Base-by-base conservation (phyloP, 2,329 filamentous ascomycete species). In the Colletotrichum eremochloae region DNA sequence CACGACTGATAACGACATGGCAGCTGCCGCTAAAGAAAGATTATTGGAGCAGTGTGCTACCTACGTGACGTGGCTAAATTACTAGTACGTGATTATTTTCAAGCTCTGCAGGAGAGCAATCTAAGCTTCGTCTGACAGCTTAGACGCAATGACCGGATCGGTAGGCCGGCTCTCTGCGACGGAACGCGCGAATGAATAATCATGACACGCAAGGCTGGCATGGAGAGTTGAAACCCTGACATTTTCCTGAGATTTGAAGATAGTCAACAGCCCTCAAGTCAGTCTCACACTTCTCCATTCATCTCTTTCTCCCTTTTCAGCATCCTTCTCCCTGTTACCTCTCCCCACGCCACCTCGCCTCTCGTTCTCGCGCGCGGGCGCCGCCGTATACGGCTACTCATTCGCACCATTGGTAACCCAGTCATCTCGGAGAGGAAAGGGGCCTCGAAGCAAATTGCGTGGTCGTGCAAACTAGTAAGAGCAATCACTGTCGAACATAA, bases 391-490 rank as follows among this genome's bases (percentile, higher is more conserved):
- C 12, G 12, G 24, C 50, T 36, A 29, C 33, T 15, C 29, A 29
- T 48, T 36, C 36, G 36, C 15, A 50, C 55, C 46, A 57, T 63
- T 67, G 48, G 20, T 29, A 55, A 42, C 24, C 50, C 24, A 52
- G 8, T 40, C 31, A 56, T 29, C 33, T 48, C 11, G 29, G 33
- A 31, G 11, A 52, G 68, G 65, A 60, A 53, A 52, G 63, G 29
- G 18, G 44, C 33, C 24, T 40, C 36, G 57, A 57, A 42, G 61
- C 48, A 60, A 68, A 62, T 46, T 71, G 29, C 57, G 57, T 42
- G 50, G 68, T n/a, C 42, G 33, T 40, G 42, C 11, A n/a, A 33
- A 63, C 68, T 68, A 63, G 58, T 48, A 36, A 68, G 29, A 24
- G 29, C 42, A 50, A 46, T 68, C 58, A 48, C 42, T n/a, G 36